Conservation (phyloP, 192 early-diverging fungal species). For the Powellomyces hirtus region DNA sequence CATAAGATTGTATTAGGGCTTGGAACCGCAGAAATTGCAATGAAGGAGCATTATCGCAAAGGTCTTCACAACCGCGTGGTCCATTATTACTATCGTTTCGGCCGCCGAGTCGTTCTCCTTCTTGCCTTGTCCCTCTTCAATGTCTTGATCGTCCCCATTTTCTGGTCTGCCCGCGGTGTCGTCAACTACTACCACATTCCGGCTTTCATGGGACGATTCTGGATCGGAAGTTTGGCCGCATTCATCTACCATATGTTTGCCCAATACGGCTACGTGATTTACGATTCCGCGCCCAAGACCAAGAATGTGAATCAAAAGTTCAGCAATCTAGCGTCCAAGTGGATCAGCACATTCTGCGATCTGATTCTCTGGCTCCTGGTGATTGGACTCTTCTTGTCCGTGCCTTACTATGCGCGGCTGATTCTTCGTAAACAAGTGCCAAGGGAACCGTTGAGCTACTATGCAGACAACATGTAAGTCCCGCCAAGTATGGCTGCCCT, state of each 20-base stretch:
- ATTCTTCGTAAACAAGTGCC: conserved; percentile 7
- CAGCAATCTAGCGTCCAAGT: conserved; percentile 6
- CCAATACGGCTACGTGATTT: conserved; percentile 31
- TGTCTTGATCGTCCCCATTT: conserved; percentile 3
- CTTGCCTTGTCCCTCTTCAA: conserved; percentile 23
- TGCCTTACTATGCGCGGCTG: conserved; percentile 10
- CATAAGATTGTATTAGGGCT: conserved; percentile 6
- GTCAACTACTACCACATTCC: conserved; percentile 25
- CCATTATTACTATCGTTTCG: conserved; percentile 28
- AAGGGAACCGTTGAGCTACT: background rate
- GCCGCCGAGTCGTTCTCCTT: conserved; percentile 22
- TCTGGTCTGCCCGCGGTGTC: conserved; percentile 23
- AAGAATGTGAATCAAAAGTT: conserved; percentile 15
- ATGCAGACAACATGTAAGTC: conserved; percentile 17
- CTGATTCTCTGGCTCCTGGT: conserved; percentile 17
- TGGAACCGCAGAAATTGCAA: conserved; percentile 12
- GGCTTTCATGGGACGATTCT: conserved; percentile 26
- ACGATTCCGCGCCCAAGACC: background rate
- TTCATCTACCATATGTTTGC: conserved; percentile 30
- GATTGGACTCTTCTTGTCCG: conserved; percentile 13
- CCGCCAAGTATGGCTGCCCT: background rate
- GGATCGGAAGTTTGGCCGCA: conserved; percentile 25
- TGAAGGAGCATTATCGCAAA: conserved; percentile 24
- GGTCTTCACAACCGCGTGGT: conserved; percentile 25
- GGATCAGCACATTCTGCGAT: conserved; percentile 17